phyloP scores from a whole-genome alignment of 371 early-diverging fungal species.

The Mucor lusitanicus region DNA sequence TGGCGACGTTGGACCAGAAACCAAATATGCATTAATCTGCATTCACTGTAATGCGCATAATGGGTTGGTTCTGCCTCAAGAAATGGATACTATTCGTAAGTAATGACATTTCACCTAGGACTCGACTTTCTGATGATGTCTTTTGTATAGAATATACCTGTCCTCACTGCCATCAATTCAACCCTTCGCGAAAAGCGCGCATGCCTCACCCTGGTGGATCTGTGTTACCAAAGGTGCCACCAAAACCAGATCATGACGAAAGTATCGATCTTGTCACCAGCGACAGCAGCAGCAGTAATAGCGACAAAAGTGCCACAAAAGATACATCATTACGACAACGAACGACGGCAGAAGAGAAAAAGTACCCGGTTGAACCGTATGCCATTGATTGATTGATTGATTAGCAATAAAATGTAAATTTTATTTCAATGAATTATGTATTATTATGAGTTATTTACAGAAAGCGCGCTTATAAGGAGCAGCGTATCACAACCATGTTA shows the following conservation, averaged over 20 bases:
- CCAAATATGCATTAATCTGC: conserved; percentile 90
- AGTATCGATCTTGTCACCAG: not conserved
- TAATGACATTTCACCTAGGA: not conserved
- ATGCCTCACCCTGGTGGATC: conserved; percentile 1
- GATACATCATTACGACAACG: not conserved
- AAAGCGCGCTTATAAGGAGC: not conserved
- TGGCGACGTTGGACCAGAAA: conserved; percentile 79
- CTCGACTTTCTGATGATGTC: not conserved
- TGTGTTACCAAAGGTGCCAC: conserved; percentile 1
- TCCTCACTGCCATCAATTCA: conserved; percentile 17
- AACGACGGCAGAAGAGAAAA: not conserved
- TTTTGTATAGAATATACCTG: conserved; percentile 17
- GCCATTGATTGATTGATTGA: not conserved
- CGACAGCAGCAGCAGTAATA: not conserved
- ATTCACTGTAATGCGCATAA: conserved; percentile 86
- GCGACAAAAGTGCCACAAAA: not conserved
- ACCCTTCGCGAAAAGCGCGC: conserved; percentile 18
- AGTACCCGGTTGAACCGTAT: not conserved
- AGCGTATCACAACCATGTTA: not conserved
- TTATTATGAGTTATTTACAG: not conserved
- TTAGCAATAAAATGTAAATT: not conserved
- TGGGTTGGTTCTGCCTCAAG: conserved; percentile 83
- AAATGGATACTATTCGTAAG: conserved; percentile 69
- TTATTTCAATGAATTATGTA: not conserved
- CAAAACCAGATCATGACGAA: not conserved